phyloP scores from a whole-genome alignment of 2,329 filamentous ascomycete genomes.

The Aureobasidium sp. region DNA sequence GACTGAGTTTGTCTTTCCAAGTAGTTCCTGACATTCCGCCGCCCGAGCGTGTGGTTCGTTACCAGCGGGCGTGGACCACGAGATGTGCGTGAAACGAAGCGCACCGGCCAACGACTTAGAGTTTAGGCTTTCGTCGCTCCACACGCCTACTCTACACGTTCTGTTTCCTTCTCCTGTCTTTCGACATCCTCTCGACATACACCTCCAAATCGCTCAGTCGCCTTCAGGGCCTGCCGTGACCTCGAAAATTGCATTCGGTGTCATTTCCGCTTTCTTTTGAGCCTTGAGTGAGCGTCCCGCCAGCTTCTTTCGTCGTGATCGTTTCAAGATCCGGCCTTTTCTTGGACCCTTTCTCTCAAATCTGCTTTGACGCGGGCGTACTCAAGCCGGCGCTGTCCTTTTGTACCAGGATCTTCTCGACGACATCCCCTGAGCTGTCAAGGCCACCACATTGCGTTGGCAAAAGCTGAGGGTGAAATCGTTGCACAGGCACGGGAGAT shows the following conservation, averaged over 20 bases:
- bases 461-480: slow-evolving; percentile 2
- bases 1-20: neutral
- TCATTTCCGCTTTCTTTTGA: neutral
- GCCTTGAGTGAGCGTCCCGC: neutral
- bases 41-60: slow-evolving; percentile 13
- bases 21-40: slow-evolving; percentile 13
- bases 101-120: slow-evolving; percentile 16
- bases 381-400: neutral
- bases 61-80: slow-evolving; percentile 8
- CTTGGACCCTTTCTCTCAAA: neutral
- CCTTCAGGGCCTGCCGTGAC: neutral
- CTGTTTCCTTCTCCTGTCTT: slow-evolving; percentile 15
- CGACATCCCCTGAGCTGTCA: neutral
- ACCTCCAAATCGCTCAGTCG: slow-evolving; percentile 1
- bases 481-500: slow-evolving; percentile 14
- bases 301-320: slow-evolving; percentile 1
- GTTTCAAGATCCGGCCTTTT: slow-evolving; percentile 13
- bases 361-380: neutral
- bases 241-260: neutral
- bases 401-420: neutral
- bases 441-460: neutral
- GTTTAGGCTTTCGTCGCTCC: slow-evolving; percentile 16
- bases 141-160: slow-evolving; percentile 16
- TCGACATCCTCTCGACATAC: slow-evolving; percentile 11
- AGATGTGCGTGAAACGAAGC: slow-evolving; percentile 13